Base-by-base conservation (phyloP, 805 yeast species). In the Candida bentonensis region DNA sequence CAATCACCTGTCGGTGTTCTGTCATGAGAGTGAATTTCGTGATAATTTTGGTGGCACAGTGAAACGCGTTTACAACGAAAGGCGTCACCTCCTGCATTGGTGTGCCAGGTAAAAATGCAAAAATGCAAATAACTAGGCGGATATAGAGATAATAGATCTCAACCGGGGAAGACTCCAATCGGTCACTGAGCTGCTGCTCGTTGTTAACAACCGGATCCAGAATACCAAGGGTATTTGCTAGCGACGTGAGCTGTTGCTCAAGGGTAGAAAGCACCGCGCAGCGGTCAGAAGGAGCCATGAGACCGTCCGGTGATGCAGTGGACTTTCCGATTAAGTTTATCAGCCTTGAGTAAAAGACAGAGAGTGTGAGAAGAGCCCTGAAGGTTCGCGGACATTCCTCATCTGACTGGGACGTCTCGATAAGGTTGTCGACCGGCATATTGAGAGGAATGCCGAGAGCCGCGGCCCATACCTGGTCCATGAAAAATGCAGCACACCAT, bases 381-480 rank as follows among this genome's bases (percentile, higher is more conserved):
- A 84, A 79, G 55, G 74, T 73, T 44, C 74, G 72, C 1, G 95
- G 94, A 3, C 46, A 41, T 15, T 48, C 53, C 15, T 64, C 63
- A 55, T 83, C 92, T 34, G 78, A 63, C 47, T 88, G 67, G 0
- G 94, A 94, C 54, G 73, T 76, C 53, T 87, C 95, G 26, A 88
- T 66, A 36, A 87, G 64, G 57, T 79, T 84, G 60, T 88, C 96
- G 0, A 88, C 80, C 47, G 79, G 84, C 52, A 84, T 73, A 3
- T 86, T 78, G 1, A 95, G 88, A 1, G 96, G 96, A 42, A 88
- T 64, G 0, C 96, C 96, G 40, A 87, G 62, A 28, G 79, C 76
- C 11, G 94, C 81, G 3, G 94, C 80, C 92, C 95, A 84, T 56
- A 86, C 82, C 53, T 87, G 94, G 57, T 87, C 96, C 40, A 85